Percentiles rank a stretch among this genome's conserved stretches.
Evolutionary conservation across 163 green algal species (phyloP).

Genomic region (Chlamydomonas reinhardtii): DNA sequence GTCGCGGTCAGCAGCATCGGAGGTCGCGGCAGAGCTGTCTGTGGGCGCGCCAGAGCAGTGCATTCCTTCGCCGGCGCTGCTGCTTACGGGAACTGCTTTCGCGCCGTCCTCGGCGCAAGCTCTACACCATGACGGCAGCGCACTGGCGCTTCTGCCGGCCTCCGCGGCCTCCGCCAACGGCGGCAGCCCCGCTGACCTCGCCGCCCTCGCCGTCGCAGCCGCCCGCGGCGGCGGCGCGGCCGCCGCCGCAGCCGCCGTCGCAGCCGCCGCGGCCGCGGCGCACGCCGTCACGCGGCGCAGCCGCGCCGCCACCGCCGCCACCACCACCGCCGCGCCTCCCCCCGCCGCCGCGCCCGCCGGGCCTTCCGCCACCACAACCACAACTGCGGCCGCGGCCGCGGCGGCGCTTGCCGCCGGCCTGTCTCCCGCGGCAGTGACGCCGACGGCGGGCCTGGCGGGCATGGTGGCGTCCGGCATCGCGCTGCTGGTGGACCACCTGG

Average conservation of each 20-base stretch:
- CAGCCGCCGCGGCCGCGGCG: no score
- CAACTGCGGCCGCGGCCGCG: neutral
- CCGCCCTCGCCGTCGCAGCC: neutral
- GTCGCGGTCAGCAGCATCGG: neutral
- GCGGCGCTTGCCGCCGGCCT: neutral
- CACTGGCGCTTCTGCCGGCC: no score
- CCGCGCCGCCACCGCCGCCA: neutral
- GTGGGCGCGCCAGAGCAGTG: slow-evolving; percentile 15
- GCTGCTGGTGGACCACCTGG: slow-evolving; percentile 31
- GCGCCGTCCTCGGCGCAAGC: no score
- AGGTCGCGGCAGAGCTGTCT: slow-evolving; percentile 1
- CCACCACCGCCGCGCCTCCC: neutral
- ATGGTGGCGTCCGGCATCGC: slow-evolving; percentile 8
- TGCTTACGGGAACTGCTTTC: no score
- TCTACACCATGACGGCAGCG: neutral
- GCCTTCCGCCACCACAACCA: neutral
- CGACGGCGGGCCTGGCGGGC: slow-evolving; percentile 7
- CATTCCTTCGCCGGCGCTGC: neutral
- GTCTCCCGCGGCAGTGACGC: neutral
- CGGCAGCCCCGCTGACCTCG: neutral
- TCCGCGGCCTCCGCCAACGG: neutral
- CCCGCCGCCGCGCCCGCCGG: neutral
- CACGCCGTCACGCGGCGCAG: no score
- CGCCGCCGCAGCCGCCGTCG: no score
- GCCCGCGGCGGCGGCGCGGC: no score